Evolutionary conservation across 768 basidiomycete species (phyloP).

Genomic region (Mycena kentingensis): DNA sequence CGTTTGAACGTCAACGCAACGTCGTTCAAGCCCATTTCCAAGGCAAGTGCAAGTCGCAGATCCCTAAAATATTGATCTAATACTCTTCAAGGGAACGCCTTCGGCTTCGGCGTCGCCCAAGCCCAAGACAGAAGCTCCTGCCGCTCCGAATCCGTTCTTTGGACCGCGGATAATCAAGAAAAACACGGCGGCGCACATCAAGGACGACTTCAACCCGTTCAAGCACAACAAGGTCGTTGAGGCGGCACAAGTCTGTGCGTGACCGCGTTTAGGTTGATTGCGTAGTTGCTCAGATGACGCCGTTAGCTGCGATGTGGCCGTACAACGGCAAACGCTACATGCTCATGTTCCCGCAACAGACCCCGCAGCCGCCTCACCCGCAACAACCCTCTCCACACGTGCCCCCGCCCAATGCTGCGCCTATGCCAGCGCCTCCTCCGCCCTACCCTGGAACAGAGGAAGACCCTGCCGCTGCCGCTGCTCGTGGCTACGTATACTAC

Average conservation of each 20-base stretch:
- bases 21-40: slow-evolving; percentile 87
- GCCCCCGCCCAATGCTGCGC: slow-evolving; percentile 53
- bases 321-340: slow-evolving; percentile 88
- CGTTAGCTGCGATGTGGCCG: slow-evolving; percentile 82
- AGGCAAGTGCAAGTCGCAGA: slow-evolving; percentile 49
- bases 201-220: slow-evolving; percentile 98
- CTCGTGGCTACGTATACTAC: slow-evolving; percentile 70
- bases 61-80: slow-evolving; percentile 17
- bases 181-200: slow-evolving; percentile 74
- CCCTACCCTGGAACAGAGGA: slow-evolving; percentile 87
- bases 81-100: slow-evolving; percentile 42
- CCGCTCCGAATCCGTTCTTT: slow-evolving; percentile 86
- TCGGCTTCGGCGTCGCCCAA: slow-evolving; percentile 63
- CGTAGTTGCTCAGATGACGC: slow-evolving; percentile 6
- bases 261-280: neutral
- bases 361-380: slow-evolving; percentile 43
- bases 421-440: slow-evolving; percentile 70
- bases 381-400: slow-evolving; percentile 69
- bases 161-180: slow-evolving; percentile 78
- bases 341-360: slow-evolving; percentile 69
- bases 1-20: slow-evolving; percentile 87
- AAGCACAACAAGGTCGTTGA: slow-evolving; percentile 82
- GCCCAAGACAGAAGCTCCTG: slow-evolving; percentile 57
- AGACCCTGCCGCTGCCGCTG: slow-evolving; percentile 57
- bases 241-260: slow-evolving; percentile 73